A percentile compares a stretch with the other conserved stretches of the same genome.
Evolutionary conservation across 352 stramenopile genomes (phyloP).

Genomic region (Phytophthora citrophthora): DNA sequence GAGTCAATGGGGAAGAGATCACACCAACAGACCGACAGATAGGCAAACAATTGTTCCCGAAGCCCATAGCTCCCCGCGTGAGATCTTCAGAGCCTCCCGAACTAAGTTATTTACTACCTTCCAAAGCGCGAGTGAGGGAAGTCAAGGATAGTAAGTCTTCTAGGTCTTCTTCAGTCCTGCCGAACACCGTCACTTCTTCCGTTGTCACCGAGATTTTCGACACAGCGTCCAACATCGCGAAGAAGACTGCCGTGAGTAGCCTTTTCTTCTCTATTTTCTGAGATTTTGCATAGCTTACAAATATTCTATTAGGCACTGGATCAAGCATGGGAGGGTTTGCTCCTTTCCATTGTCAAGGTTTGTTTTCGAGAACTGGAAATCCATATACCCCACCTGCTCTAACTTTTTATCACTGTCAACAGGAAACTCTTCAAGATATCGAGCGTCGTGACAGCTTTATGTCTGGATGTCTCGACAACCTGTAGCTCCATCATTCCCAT

Average conservation of each 20-base stretch:
- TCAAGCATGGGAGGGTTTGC: conserved; percentile 56
- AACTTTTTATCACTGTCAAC: neutral
- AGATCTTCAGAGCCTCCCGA: conserved; percentile 14
- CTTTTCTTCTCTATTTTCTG: neutral
- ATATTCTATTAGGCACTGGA: conserved; percentile 49
- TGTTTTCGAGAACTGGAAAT: neutral
- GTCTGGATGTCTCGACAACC: conserved; percentile 68
- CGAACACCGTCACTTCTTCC: conserved; percentile 22
- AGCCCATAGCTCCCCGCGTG: conserved; percentile 18
- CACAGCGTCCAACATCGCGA: conserved; percentile 54
- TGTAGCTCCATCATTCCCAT: conserved; percentile 28
- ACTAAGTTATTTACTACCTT: conserved; percentile 3
- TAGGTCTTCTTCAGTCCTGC: conserved; percentile 7
- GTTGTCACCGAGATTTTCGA: conserved; percentile 53
- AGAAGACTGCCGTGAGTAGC: conserved; percentile 50
- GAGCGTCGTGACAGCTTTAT: conserved; percentile 69
- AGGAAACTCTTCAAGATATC: conserved; percentile 79
- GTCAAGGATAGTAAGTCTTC: conserved; percentile 23
- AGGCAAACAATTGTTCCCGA: conserved; percentile 67
- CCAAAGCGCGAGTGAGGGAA: conserved; percentile 31
- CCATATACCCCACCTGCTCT: neutral
- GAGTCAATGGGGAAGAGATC: conserved; percentile 73
- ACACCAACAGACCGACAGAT: conserved; percentile 46
- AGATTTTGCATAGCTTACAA: neutral
- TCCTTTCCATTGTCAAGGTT: conserved; percentile 65